Evolutionary conservation across 129 eudicot genomes (phyloP).

Genomic region (Centaurea solstitialis): DNA sequence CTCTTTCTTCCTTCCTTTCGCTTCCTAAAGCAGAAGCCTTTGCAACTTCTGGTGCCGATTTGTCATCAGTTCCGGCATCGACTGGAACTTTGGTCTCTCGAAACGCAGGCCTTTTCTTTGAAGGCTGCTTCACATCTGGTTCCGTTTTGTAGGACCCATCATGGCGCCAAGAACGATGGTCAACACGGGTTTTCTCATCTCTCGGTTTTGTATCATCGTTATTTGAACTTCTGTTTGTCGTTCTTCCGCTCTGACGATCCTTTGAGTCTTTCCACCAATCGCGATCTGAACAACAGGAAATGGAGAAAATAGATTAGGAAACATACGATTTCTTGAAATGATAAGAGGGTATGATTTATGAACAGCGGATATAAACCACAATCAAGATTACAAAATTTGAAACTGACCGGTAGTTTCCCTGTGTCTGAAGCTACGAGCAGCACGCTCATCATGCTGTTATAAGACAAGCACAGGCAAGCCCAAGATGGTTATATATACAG

Average conservation of each 20-base stretch:
- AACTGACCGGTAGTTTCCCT: slow-evolving; percentile 61
- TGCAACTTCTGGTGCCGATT: slow-evolving; percentile 30
- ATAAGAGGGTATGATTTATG: not conserved
- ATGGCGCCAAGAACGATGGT: slow-evolving; percentile 41
- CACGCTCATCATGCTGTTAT: slow-evolving; percentile 94
- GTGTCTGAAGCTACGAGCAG: slow-evolving; percentile 64
- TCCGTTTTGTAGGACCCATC: slow-evolving; percentile 50
- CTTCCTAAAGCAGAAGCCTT: slow-evolving; percentile 34
- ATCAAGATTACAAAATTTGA: not conserved
- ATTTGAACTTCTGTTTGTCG: slow-evolving; percentile 24
- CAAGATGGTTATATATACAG: slow-evolving; percentile 65
- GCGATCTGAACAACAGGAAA: slow-evolving; percentile 48
- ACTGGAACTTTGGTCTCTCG: slow-evolving; percentile 67
- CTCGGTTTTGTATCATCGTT: slow-evolving; percentile 26
- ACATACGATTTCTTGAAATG: not conserved
- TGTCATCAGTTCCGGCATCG: slow-evolving; percentile 43
- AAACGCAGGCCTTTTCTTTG: slow-evolving; percentile 65
- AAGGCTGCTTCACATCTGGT: slow-evolving; percentile 35
- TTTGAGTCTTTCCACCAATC: slow-evolving; percentile 71
- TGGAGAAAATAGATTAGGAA: not conserved
- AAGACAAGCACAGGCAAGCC: slow-evolving; percentile 87
- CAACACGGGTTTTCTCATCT: slow-evolving; percentile 45
- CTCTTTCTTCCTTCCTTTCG: slow-evolving; percentile 56
- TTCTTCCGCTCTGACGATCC: slow-evolving; percentile 46
- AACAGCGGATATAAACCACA: not conserved